These are phyloP conservation scores for Lablab purpureus DNA, from an alignment of 306 rosid genomes.

Conservation along the genomic window DNA sequence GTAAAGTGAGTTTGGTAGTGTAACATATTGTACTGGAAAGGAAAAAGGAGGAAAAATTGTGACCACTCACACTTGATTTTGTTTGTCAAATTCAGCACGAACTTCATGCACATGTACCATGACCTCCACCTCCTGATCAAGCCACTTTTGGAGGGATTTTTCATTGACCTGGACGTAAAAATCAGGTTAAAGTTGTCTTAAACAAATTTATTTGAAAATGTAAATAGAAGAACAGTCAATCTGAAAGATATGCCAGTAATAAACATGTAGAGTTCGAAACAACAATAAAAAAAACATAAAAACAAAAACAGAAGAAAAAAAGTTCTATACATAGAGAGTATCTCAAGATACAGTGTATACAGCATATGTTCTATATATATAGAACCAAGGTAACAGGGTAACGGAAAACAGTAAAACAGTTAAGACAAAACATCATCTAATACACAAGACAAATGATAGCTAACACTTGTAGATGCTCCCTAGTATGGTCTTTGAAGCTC, in stretches of 20 bases:
- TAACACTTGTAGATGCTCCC: too few relatives aligned
- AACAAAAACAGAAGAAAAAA: too few relatives aligned
- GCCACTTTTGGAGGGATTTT: constrained; percentile 73
- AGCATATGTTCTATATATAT: too few relatives aligned
- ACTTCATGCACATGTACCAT: constrained; percentile 79
- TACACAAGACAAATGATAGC: too few relatives aligned
- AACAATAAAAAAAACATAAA: too few relatives aligned
- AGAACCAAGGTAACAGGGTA: too few relatives aligned
- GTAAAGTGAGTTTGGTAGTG: constrained; percentile 25
- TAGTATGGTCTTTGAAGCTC: too few relatives aligned
- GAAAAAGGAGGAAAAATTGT: background rate
- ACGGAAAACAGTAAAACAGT: too few relatives aligned
- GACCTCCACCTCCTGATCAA: constrained; percentile 87
- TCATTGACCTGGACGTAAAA: constrained; percentile 65
- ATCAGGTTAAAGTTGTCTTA: constrained; percentile 29
- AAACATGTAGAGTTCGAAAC: too few relatives aligned
- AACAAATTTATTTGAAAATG: constrained; percentile 9
- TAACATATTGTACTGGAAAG: constrained; percentile 4
- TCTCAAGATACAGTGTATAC: too few relatives aligned
- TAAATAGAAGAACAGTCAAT: background rate
- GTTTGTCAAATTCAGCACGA: constrained; percentile 73
- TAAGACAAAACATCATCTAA: too few relatives aligned
- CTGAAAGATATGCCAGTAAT: constrained; percentile 1
- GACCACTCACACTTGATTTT: constrained; percentile 71
- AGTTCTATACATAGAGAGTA: too few relatives aligned